Conservation (phyloP, 495 filamentous ascomycete species). For the Coniosporium apollinis region DNA sequence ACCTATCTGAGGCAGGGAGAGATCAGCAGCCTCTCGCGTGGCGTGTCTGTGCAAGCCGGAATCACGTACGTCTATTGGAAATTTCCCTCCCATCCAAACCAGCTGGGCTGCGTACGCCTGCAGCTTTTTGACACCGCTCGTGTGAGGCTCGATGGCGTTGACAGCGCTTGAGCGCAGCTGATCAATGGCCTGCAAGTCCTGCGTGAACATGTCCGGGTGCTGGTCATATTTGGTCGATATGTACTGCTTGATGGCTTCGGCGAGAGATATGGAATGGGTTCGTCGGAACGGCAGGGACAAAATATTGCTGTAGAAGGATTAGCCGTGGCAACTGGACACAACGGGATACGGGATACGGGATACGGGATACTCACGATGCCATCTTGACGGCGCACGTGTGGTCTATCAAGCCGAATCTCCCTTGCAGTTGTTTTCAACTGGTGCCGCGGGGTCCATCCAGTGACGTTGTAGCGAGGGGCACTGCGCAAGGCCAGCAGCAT, state of each 20-base stretch:
- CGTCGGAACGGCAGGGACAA: constrained; percentile 70
- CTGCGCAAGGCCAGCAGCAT: no score
- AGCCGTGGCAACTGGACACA: no score
- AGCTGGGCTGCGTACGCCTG: constrained; percentile 82
- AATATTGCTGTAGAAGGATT: constrained; percentile 31
- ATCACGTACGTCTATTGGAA: constrained; percentile 73
- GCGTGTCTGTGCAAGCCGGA: no score
- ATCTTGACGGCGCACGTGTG: no score
- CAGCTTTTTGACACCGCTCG: constrained; percentile 75
- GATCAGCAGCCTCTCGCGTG: background rate
- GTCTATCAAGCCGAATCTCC: no score
- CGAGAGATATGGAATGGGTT: constrained; percentile 58
- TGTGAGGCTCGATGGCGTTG: constrained; percentile 73
- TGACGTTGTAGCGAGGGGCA: no score
- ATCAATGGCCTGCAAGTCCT: constrained; percentile 80
- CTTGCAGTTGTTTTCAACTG: no score
- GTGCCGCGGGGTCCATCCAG: no score
- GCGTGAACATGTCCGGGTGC: constrained; percentile 91
- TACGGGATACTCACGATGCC: no score
- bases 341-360: no score
- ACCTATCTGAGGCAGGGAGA: constrained; percentile 50
- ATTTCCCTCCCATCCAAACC: constrained; percentile 88
- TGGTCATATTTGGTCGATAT: constrained; percentile 99
- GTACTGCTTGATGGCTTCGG: constrained; percentile 78
- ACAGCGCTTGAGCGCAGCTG: constrained; percentile 64